Evolutionary conservation across 2,329 filamentous ascomycete species (phyloP).

Genomic region (Stagonosporopsis cucurbitacearum): DNA sequence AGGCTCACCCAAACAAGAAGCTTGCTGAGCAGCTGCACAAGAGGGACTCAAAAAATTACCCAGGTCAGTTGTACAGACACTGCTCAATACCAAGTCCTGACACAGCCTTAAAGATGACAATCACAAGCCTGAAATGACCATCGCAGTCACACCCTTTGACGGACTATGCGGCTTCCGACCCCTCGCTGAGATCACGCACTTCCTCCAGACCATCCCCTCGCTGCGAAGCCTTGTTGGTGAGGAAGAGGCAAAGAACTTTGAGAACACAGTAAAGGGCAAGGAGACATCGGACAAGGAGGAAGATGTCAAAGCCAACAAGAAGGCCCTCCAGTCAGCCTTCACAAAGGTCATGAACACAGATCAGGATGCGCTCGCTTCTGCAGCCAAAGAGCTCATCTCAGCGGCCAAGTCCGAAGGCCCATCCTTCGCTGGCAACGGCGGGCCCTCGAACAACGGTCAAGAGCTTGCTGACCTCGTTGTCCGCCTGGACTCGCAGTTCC

Average conservation of each 20-base stretch:
- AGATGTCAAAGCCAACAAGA: constrained; percentile 69
- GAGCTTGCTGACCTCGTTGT: constrained; percentile 78
- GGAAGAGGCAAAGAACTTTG: constrained; percentile 55
- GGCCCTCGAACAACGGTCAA: constrained; percentile 69
- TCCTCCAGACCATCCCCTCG: constrained; percentile 70
- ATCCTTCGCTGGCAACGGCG: constrained; percentile 77
- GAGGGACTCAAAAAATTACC: constrained; percentile 90
- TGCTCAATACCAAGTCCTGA: constrained; percentile 13
- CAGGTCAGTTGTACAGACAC: constrained; percentile 54
- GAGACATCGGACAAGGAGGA: constrained; percentile 56
- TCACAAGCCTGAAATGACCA: constrained; percentile 99
- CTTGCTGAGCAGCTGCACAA: constrained; percentile 87
- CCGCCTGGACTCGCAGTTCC: constrained; percentile 83
- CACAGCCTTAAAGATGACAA: constrained; percentile 74
- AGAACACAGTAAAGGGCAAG: constrained; percentile 59
- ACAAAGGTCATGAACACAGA: constrained; percentile 80
- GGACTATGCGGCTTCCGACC: constrained; percentile 96
- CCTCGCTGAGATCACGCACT: constrained; percentile 83
- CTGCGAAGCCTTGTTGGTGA: constrained; percentile 57
- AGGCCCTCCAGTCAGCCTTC: constrained; percentile 77
- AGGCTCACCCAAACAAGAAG: constrained; percentile 95
- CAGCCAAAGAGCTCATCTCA: constrained; percentile 72
- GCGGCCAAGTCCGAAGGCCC: constrained; percentile 72
- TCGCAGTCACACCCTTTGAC: constrained; percentile 95
- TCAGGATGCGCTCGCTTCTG: constrained; percentile 67